phyloP scores from a whole-genome alignment of 2,329 filamentous ascomycete genomes.

The Penicillium psychrosexuale region DNA sequence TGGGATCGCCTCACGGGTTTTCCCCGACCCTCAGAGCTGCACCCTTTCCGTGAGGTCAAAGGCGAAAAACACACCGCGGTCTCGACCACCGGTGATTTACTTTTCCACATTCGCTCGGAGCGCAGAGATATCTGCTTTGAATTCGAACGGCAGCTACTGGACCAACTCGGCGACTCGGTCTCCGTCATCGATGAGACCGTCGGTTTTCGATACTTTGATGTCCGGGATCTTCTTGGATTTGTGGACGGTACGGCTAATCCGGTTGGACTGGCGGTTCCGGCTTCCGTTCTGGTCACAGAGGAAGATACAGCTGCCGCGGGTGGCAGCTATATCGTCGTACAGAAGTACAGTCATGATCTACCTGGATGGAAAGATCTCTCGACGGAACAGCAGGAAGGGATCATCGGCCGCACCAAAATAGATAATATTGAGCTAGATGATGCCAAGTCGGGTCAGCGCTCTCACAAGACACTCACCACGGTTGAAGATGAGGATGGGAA shows the following conservation, averaged over 20 bases:
- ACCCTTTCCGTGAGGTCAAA: slow-evolving; percentile 48
- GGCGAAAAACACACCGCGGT: slow-evolving; percentile 52
- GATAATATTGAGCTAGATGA: slow-evolving; percentile 59
- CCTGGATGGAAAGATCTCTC: slow-evolving; percentile 47
- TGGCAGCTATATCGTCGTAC: slow-evolving; percentile 59
- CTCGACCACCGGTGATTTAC: slow-evolving; percentile 55
- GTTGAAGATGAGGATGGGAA: slow-evolving; percentile 51
- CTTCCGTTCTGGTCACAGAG: slow-evolving; percentile 45
- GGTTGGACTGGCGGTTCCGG: slow-evolving; percentile 44
- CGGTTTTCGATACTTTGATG: slow-evolving; percentile 60
- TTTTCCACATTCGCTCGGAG: slow-evolving; percentile 59
- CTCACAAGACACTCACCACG: slow-evolving; percentile 56
- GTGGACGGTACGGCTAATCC: slow-evolving; percentile 62
- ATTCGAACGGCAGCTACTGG: slow-evolving; percentile 56
- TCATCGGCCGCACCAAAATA: slow-evolving; percentile 57
- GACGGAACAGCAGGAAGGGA: slow-evolving; percentile 53
- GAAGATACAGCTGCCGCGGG: slow-evolving; percentile 44
- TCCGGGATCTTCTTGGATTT: slow-evolving; percentile 58
- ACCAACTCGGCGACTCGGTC: slow-evolving; percentile 48
- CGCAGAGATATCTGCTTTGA: slow-evolving; percentile 58
- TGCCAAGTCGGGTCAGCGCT: slow-evolving; percentile 46
- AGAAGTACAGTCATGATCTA: slow-evolving; percentile 58
- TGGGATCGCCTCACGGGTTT: slow-evolving; percentile 51
- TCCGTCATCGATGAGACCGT: slow-evolving; percentile 52
- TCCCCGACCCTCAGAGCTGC: slow-evolving; percentile 52